phyloP scores from a whole-genome alignment of 1,284 basidiomycete genomes.

The Volvariella surrecta region DNA sequence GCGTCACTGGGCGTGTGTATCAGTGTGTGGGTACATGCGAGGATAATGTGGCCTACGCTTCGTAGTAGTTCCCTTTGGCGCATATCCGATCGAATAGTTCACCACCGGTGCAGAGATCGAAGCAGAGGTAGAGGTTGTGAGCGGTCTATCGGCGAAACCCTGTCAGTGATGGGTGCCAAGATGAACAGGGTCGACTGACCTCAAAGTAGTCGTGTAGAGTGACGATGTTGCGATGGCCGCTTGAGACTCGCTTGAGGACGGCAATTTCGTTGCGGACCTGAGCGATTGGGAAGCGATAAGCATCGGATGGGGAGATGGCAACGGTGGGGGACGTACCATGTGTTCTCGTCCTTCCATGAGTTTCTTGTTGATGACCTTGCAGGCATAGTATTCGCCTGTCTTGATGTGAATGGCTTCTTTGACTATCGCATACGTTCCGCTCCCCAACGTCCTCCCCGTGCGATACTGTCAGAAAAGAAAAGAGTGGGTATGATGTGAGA shows the following conservation, averaged over 20 bases:
- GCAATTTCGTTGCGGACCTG: slow-evolving; percentile 96
- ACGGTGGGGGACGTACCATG: slow-evolving; percentile 56
- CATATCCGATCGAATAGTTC: slow-evolving; percentile 99
- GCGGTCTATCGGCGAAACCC: slow-evolving; percentile 51
- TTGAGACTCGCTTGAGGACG: slow-evolving; percentile 91
- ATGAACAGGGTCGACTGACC: slow-evolving; percentile 29
- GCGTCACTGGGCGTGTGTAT: slow-evolving; percentile 58
- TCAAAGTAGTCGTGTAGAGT: slow-evolving; percentile 97
- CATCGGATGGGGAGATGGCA: not conserved
- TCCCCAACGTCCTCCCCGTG: slow-evolving; percentile 88
- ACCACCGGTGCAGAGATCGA: slow-evolving; percentile 96
- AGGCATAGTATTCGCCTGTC: slow-evolving; percentile 83
- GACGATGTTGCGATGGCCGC: slow-evolving; percentile 84
- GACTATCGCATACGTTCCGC: slow-evolving; percentile 87
- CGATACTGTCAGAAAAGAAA: slow-evolving; percentile 59
- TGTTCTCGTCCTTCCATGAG: slow-evolving; percentile 92
- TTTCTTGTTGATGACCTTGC: slow-evolving; percentile 95
- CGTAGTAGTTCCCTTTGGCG: slow-evolving; percentile 94
- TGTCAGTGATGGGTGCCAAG: not conserved
- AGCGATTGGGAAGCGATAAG: slow-evolving; percentile 3
- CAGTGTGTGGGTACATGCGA: not conserved
- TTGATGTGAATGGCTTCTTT: slow-evolving; percentile 96
- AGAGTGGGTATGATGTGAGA: not conserved
- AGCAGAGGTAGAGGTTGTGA: slow-evolving; percentile 92
- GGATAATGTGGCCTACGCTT: slow-evolving; percentile 50